phyloP scores from a whole-genome alignment of 2,329 filamentous ascomycete genomes.

The Macrophomina pseudophaseolina region DNA sequence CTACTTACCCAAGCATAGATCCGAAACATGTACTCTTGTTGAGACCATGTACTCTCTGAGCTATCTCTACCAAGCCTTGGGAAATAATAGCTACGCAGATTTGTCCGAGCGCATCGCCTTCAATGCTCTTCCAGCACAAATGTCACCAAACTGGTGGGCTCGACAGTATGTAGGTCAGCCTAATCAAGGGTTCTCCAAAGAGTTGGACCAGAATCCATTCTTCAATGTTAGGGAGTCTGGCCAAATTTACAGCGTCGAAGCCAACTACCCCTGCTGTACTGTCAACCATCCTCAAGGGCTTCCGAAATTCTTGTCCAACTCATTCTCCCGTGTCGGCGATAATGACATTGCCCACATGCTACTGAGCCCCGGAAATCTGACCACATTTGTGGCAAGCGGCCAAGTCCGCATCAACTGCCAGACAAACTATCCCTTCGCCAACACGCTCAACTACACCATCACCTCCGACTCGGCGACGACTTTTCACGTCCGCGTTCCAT shows the following conservation, averaged over 20 bases:
- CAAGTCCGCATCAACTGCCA: slow-evolving; percentile 51
- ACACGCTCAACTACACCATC: slow-evolving; percentile 49
- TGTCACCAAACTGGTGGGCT: slow-evolving; percentile 61
- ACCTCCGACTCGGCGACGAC: slow-evolving; percentile 43
- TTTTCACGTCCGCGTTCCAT: slow-evolving; percentile 55
- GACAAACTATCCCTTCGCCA: slow-evolving; percentile 57
- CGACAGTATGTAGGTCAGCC: slow-evolving; percentile 61
- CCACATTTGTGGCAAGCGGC: slow-evolving; percentile 39
- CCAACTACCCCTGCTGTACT: slow-evolving; percentile 60
- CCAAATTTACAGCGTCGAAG: slow-evolving; percentile 59
- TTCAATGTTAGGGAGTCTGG: slow-evolving; percentile 54
- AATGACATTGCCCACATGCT: slow-evolving; percentile 58
- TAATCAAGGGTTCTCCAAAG: slow-evolving; percentile 58
- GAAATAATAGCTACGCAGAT: slow-evolving; percentile 56
- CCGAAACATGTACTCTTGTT: slow-evolving; percentile 58
- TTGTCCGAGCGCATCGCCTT: slow-evolving; percentile 59
- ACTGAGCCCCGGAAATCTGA: slow-evolving; percentile 53
- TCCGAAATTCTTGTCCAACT: slow-evolving; percentile 58
- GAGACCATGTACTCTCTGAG: slow-evolving; percentile 59
- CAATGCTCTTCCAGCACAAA: slow-evolving; percentile 59
- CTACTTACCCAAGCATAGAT: slow-evolving; percentile 26
- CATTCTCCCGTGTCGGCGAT: slow-evolving; percentile 51
- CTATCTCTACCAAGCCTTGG: slow-evolving; percentile 58
- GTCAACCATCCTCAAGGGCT: slow-evolving; percentile 65
- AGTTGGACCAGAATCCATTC: slow-evolving; percentile 51